A percentile compares a stretch with the other conserved stretches of the same genome.
These are phyloP conservation scores for Hymenotorrendiella dingleyae DNA, from an alignment of 2,329 filamentous ascomycete genomes.

Conservation along the genomic window DNA sequence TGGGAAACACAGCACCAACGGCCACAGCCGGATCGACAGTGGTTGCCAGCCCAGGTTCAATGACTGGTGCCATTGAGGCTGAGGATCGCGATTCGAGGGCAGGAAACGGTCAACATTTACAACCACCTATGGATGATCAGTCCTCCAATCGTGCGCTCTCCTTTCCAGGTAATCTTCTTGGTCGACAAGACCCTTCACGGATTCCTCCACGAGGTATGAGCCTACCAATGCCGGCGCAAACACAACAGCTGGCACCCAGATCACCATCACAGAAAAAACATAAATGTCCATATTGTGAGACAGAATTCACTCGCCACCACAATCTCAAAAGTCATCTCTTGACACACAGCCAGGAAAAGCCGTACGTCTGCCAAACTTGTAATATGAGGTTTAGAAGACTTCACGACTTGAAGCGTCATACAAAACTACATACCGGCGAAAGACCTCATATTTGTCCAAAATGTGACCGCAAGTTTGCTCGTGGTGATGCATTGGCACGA, in stretches of 20 bases:
- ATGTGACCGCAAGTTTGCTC: conserved; percentile 89
- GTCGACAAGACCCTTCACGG: conserved; percentile 21
- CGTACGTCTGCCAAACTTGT: conserved; percentile 90
- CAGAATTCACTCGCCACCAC: conserved; percentile 94
- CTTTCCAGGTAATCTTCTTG: conserved; percentile 28
- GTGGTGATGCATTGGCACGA: conserved; percentile 87
- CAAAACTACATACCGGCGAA: conserved; percentile 94
- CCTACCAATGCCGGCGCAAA: conserved; percentile 46
- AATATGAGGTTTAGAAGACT: conserved; percentile 85
- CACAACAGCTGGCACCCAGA: conserved; percentile 46
- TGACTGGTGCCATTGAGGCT: conserved; percentile 21
- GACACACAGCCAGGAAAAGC: conserved; percentile 97
- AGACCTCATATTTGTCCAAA: conserved; percentile 92
- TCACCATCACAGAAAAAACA: conserved; percentile 82
- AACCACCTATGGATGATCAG: conserved; percentile 22
- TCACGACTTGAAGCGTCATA: conserved; percentile 93
- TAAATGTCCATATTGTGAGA: conserved; percentile 93
- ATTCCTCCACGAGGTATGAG: conserved; percentile 46
- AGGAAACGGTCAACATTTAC: conserved; percentile 15
- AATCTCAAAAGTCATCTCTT: conserved; percentile 96
- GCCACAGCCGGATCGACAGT: conserved; percentile 29
- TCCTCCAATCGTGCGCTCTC: conserved; percentile 25
- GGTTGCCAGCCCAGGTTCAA: conserved; percentile 26
- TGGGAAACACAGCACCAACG: conserved; percentile 28
- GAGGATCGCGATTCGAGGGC: conserved; percentile 21